phyloP scores from a whole-genome alignment of 352 stramenopile species.

The Phytophthora cryptogea region DNA sequence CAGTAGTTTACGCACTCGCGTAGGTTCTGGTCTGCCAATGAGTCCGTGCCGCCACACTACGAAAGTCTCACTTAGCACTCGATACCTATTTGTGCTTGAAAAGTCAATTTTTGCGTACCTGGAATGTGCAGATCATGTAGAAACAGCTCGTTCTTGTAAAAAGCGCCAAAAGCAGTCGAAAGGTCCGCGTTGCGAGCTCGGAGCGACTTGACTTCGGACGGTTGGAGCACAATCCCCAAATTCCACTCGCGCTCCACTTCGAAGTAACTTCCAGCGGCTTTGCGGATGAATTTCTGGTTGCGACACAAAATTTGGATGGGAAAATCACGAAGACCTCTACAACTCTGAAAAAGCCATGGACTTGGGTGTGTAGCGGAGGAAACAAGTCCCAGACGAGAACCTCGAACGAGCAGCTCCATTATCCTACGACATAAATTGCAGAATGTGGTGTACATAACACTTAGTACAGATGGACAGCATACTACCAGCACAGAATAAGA shows the following conservation, averaged over 20 bases:
- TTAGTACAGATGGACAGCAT: not conserved
- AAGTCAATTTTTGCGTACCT: conserved; percentile 30
- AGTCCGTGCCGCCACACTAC: conserved; percentile 78
- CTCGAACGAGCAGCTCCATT: conserved; percentile 26
- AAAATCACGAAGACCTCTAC: conserved; percentile 53
- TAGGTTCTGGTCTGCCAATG: conserved; percentile 72
- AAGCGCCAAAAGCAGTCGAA: conserved; percentile 74
- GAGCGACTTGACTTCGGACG: conserved; percentile 82
- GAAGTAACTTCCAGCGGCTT: conserved; percentile 45
- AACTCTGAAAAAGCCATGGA: conserved; percentile 14
- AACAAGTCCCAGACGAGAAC: conserved; percentile 2
- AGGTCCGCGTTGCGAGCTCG: conserved; percentile 68
- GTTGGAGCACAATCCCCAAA: conserved; percentile 69
- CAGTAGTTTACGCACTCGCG: conserved; percentile 73
- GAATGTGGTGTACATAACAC: not conserved
- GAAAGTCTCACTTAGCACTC: conserved; percentile 22
- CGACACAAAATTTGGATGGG: conserved; percentile 64
- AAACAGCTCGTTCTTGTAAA: conserved; percentile 77
- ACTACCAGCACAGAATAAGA: not conserved
- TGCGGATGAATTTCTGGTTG: conserved; percentile 71
- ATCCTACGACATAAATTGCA: not conserved
- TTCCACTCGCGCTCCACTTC: conserved; percentile 80
- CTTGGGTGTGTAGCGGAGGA: not conserved
- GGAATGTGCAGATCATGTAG: conserved; percentile 82
- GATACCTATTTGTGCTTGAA: not conserved